Base-by-base conservation (phyloP, 2,329 filamentous ascomycete genomes). In the Colletotrichum magnum region DNA sequence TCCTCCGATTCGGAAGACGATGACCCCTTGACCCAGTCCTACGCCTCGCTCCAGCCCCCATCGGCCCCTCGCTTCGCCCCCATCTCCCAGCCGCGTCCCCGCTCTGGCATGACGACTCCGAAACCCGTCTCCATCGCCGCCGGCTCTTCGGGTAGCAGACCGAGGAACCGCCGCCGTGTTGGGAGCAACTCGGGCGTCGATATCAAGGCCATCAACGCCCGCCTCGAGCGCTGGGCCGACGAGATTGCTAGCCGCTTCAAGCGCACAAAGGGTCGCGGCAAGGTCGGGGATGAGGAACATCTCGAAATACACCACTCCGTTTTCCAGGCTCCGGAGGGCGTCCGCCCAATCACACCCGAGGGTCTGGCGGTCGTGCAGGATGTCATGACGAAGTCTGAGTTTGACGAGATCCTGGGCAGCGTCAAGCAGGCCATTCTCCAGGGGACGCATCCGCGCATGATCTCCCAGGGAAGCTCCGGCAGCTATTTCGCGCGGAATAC, bases 161-260 rank as follows among this genome's bases (percentile, higher is more conserved):
- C 79, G 45, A 85, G 84, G 74, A 82, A 85, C 72, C 81, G 82
- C 74, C 83, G 75, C 77, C 85, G 83, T 74, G 82, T 77, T 74
- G 87, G 79, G 73, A 93, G 93, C 77, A 96, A 95, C 75, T 94
- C 94, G 21, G 95, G 95, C 3, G 95, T 99, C 18, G 96, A 99
- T 77, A 93, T 99, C 78, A 98, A 98, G 79, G 96, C 96, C 69
- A 98, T 99, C 82, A 99, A 99, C 80, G 95, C 95, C 68, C 89
- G 96, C 26, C 85, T 99, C 28, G 96, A 99, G 82, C 88, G 93
- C 78, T 99, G 96, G 96, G 96, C 96, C 16, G 96, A 98, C 75
- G 96, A 99, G 82, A 98, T 99, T 76, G 95, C 96, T 36, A 93
- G 94, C 74, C 96, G 97, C 75, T 98, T 99, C 87, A 98, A 97